Percentiles rank a stretch among this genome's conserved stretches.
phyloP scores from a whole-genome alignment of 2,329 filamentous ascomycete genomes.

The Xylariaceae sp. region DNA sequence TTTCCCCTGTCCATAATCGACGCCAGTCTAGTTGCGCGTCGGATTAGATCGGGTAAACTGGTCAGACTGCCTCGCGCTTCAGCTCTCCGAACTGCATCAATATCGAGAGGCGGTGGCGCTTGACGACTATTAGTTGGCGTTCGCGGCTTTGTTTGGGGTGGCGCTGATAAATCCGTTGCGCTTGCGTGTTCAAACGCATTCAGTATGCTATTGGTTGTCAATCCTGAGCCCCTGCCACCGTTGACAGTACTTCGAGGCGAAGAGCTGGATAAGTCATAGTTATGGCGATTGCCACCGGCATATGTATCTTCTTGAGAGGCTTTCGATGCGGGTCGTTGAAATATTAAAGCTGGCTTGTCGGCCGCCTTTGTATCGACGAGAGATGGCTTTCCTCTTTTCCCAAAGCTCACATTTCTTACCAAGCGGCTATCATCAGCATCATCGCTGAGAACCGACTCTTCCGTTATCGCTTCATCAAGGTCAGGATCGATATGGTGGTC shows the following conservation, averaged over 20 bases:
- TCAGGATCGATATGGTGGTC: conserved; percentile 44
- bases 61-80: conserved; percentile 86
- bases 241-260: conserved; percentile 35
- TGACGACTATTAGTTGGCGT: conserved; percentile 52
- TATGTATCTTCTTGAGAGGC: conserved; percentile 38
- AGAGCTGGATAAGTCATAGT: conserved; percentile 43
- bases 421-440: conserved; percentile 51
- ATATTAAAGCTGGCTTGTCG: conserved; percentile 26
- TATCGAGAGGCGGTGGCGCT: conserved; percentile 66
- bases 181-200: conserved; percentile 47
- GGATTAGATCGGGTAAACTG: conserved; percentile 85
- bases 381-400: conserved; percentile 53
- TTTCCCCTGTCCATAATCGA: conserved; percentile 81
- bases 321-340: conserved; percentile 33
- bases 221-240: conserved; percentile 24
- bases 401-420: conserved; percentile 56
- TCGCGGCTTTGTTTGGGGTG: conserved; percentile 31
- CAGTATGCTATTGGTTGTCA: conserved; percentile 44
- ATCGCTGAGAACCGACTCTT: conserved; percentile 42
- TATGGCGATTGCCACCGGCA: conserved; percentile 40
- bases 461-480: conserved; percentile 45
- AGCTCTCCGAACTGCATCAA: conserved; percentile 73
- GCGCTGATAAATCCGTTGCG: conserved; percentile 37
- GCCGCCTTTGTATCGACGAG: conserved; percentile 43
- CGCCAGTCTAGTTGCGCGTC: conserved; percentile 78